Evolutionary conservation across 345 rosid species (phyloP), one percentile per base, ranked within the genome.

Genomic region (Eutrema japonicum): DNA sequence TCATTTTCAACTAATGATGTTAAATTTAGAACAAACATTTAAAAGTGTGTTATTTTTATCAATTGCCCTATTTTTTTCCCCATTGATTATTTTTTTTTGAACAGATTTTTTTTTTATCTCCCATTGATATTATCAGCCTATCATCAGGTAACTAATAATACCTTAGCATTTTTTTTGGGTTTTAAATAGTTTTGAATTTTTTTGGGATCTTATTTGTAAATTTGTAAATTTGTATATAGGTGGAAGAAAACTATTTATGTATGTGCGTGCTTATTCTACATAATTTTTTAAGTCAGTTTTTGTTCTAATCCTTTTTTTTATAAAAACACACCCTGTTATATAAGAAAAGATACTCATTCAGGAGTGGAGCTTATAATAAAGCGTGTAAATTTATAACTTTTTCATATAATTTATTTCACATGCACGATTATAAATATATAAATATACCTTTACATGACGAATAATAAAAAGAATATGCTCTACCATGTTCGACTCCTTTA

Each of bases 381-480:
- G 50, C 42, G 43, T 60, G 8, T 14, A 60, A 61, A 29, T 7
- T 8, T 68, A 29, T 26, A 51, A 50, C 27, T 36, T 67, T 43
- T 22, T 33, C 30, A 49, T 67, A 7, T 38, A 56, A 51, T 48
- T 54, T 7, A 61, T 52, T 43, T 14, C 47, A 60, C 43, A 61
- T 68, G 64, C 43, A 68, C 41, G 42, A 52, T 33, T 67, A 18
- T 18, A 18, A 18, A 22, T 22, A 33, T 42, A 60, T n/a, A 51
- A 42, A 27, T 51, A 13, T 55, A 46, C 29, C 30, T 76, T 51
- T 63, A 76, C 16, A 54, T 7, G 37, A 63, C 40, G 61, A 76
- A 76, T 64, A 37, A 12, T n/a, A 37, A 76, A 55, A 56, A 32
- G 79, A 76, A 70, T 76, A 76, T 76, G 67, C 71, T 76, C 75